phyloP scores from a whole-genome alignment of 352 stramenopile species.

The Pythium phragmiticola region DNA sequence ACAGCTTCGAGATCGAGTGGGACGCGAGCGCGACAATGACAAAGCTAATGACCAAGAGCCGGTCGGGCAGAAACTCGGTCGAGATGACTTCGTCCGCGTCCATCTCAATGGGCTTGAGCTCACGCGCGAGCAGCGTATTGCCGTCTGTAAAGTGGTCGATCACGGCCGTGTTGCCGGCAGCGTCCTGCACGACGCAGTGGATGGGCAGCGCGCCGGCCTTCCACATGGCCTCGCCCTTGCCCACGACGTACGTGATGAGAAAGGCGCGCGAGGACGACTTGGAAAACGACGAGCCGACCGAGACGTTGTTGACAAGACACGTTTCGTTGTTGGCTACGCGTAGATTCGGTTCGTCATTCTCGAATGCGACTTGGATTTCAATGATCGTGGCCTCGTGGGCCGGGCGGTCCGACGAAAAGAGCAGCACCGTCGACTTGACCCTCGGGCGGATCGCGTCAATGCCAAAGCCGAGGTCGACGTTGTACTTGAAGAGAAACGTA shows the following conservation, averaged over 20 bases:
- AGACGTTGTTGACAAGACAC: constrained; percentile 64
- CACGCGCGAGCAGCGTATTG: constrained; percentile 62
- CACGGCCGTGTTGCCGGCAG: constrained; percentile 45
- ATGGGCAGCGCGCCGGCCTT: constrained; percentile 57
- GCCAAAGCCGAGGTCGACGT: constrained; percentile 44
- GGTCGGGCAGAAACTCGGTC: constrained; percentile 54
- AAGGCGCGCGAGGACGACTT: constrained; percentile 45
- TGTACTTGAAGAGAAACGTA: constrained; percentile 35
- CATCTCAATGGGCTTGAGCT: constrained; percentile 61
- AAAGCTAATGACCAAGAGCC: constrained; percentile 50
- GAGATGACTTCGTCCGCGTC: constrained; percentile 47
- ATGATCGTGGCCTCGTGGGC: constrained; percentile 67
- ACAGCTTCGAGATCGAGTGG: constrained; percentile 60
- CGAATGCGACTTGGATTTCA: constrained; percentile 52
- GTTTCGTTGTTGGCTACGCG: constrained; percentile 37
- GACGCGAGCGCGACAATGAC: constrained; percentile 60
- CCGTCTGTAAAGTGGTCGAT: constrained; percentile 62
- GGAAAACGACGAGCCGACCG: constrained; percentile 50
- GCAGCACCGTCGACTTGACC: constrained; percentile 40
- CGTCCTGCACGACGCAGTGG: constrained; percentile 49
- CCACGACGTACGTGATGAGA: constrained; percentile 60
- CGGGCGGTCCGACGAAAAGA: constrained; percentile 60
- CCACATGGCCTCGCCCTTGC: constrained; percentile 49
- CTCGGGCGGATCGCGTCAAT: constrained; percentile 52
- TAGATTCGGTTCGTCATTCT: constrained; percentile 41